Base-by-base conservation (phyloP, 352 stramenopile species). In the Pythium aristosporum region DNA sequence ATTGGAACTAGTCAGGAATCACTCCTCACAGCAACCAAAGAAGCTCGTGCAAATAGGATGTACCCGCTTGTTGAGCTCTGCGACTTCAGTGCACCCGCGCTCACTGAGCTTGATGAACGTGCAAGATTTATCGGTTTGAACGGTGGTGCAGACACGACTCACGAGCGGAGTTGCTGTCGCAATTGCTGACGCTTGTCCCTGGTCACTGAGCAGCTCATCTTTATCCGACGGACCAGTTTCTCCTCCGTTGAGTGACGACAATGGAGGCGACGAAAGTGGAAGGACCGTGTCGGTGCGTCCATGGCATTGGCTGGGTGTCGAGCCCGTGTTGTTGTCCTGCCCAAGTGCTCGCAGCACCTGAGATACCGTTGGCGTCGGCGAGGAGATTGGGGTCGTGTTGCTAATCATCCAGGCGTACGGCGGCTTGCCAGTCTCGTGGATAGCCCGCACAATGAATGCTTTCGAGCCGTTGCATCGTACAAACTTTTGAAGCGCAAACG, bases 61-160 rank as follows among this genome's bases (percentile, higher is more conserved):
- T 75, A 94, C 83, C 50, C 82, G 75, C 30, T 77, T 67, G 37
- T 89, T 92, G 18, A 94, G 72, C 51, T 91, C 83, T 16, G 82
- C 87, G 1, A 91, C 76, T 2, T 74, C 61, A 13, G 79, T 73
- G 55, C 82, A 92, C 1, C 75, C 85, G 4, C 82, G 76, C 52
- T 94, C 85, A 42, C 80, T 89, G 10, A 94, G 72, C 50, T 92
- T 92, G 54, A 91, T 80, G 47, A 94, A 92, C 13, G 83, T 91
- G 41, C 85, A 92, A 0, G 67, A 61, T 21, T 88, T 85, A 57
- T 92, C 79, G 7, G 73, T 56, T 62, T 86, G 79, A 10, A 91
- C 57, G 16, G 68, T 92, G 0, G 83, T 92, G 32, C 83, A 90
- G 16, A 89, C 51, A 1, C 79, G 78, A 49, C 69, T 80, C 15